These are phyloP conservation scores for Rhynchospora pubera DNA, from an alignment of 176 grass and related monocot species.

Conservation along the genomic window DNA sequence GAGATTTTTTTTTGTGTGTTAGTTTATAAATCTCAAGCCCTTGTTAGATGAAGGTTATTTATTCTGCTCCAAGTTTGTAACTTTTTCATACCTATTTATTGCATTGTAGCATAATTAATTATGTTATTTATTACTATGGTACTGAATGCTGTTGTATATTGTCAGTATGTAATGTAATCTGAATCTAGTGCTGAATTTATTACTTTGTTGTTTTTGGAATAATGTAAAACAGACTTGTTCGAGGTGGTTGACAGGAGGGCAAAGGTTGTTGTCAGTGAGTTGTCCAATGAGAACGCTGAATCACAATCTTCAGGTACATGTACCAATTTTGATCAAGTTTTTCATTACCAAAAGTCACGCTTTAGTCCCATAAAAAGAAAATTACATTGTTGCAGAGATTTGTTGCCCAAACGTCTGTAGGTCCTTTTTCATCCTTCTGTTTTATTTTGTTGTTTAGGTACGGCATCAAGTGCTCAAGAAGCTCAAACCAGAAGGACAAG, in stretches of 20 bases:
- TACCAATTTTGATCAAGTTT: background rate
- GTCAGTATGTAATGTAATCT: constrained; percentile 11
- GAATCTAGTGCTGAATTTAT: background rate
- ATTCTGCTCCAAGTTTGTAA: background rate
- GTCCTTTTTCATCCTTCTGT: background rate
- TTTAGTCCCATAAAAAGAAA: background rate
- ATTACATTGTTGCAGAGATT: constrained; percentile 3
- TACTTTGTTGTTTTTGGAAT: constrained; percentile 1
- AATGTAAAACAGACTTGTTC: constrained; percentile 57
- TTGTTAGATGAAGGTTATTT: background rate
- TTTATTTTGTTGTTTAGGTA: constrained; percentile 28
- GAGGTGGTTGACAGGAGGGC: constrained; percentile 95
- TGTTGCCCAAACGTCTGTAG: background rate
- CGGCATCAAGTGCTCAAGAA: constrained; percentile 52
- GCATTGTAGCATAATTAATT: background rate
- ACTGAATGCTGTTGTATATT: constrained; percentile 7
- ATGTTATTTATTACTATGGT: background rate
- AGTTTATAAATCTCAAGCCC: background rate
- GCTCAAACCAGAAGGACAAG: constrained; percentile 54
- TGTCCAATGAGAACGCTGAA: constrained; percentile 64
- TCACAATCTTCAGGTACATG: constrained; percentile 64
- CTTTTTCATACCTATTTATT: background rate
- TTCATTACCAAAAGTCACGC: background rate
- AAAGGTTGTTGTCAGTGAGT: constrained; percentile 79
- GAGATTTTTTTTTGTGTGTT: background rate